Evolutionary conservation across 306 rosid genomes (phyloP).

Genomic region (Inga leiocalycina): DNA sequence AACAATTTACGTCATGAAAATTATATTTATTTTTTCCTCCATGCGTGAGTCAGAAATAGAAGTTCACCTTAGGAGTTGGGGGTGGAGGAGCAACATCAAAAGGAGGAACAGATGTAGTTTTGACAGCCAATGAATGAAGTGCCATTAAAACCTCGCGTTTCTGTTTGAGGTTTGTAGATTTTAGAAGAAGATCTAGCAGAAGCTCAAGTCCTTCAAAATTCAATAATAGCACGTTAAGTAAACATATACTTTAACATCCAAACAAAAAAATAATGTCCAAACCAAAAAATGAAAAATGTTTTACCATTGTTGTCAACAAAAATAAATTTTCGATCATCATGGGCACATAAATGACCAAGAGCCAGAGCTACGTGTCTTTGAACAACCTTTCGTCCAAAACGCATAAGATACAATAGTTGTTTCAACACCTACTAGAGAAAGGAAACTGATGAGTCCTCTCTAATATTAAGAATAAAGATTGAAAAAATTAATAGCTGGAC

Average conservation of each 20-base stretch:
- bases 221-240: conserved; percentile 6
- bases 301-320: conserved; percentile 77
- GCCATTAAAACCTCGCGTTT: conserved; percentile 79
- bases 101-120: conserved; percentile 60
- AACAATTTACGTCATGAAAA: too few species aligned
- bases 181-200: conserved; percentile 64
- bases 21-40: too few species aligned
- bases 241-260: not conserved
- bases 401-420: conserved; percentile 71
- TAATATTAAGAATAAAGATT: not conserved
- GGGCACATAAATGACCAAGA: conserved; percentile 85
- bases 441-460: conserved; percentile 5
- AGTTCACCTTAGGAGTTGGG: too few species aligned
- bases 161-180: conserved; percentile 57
- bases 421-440: conserved; percentile 64
- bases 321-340: conserved; percentile 65
- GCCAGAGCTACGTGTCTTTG: conserved; percentile 78
- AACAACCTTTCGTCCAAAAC: conserved; percentile 57
- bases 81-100: conserved; percentile 79
- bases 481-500: not conserved
- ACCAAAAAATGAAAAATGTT: not conserved
- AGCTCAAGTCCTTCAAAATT: conserved; percentile 70
- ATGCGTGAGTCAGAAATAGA: conserved; percentile 27
- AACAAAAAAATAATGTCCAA: not conserved
- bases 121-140: conserved; percentile 67